These are phyloP conservation scores for Pichia inconspicua DNA, from an alignment of 1,139 yeast genomes.

Conservation along the genomic window DNA sequence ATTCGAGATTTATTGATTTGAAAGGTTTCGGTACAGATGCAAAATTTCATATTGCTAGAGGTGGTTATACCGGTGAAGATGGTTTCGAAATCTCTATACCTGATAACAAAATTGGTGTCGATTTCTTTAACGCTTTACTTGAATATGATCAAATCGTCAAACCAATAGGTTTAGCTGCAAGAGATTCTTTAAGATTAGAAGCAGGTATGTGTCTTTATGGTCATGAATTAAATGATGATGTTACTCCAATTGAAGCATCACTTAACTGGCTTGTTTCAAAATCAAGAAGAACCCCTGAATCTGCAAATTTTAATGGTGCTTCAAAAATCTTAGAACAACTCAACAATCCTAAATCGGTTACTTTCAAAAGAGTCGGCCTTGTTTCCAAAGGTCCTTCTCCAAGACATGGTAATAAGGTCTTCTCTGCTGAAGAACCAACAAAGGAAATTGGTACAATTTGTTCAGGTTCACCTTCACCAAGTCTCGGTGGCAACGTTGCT, in stretches of 20 bases:
- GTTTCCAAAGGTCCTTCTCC: conserved; percentile 85
- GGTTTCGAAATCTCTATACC: conserved; percentile 91
- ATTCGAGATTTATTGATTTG: conserved; percentile 50
- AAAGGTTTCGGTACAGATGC: conserved; percentile 33
- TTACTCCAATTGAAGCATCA: conserved; percentile 83
- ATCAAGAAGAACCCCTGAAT: conserved; percentile 48
- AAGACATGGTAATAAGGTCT: conserved; percentile 71
- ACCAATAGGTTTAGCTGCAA: conserved; percentile 93
- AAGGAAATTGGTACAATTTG: conserved; percentile 68
- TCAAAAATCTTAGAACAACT: conserved; percentile 62
- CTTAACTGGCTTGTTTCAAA: conserved; percentile 87
- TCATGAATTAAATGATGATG: conserved; percentile 73
- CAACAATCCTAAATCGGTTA: conserved; percentile 48
- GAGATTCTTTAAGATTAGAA: conserved; percentile 89
- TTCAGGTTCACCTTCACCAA: conserved; percentile 88
- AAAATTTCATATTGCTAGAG: conserved; percentile 70
- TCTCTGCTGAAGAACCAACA: conserved; percentile 37
- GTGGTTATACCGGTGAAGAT: conserved; percentile 98
- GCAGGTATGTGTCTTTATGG: conserved; percentile 99
- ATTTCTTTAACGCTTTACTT: conserved; percentile 56
- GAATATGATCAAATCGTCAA: conserved; percentile 45
- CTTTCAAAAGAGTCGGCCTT: conserved; percentile 69
- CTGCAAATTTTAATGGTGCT: conserved; percentile 65
- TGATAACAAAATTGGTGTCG: conserved; percentile 45
- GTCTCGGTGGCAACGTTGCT: conserved; percentile 79